Evolutionary conservation across 108 stramenopile genomes (phyloP), one percentile per base, ranked within the genome.

Genomic region (Skeletonema menzelii): DNA sequence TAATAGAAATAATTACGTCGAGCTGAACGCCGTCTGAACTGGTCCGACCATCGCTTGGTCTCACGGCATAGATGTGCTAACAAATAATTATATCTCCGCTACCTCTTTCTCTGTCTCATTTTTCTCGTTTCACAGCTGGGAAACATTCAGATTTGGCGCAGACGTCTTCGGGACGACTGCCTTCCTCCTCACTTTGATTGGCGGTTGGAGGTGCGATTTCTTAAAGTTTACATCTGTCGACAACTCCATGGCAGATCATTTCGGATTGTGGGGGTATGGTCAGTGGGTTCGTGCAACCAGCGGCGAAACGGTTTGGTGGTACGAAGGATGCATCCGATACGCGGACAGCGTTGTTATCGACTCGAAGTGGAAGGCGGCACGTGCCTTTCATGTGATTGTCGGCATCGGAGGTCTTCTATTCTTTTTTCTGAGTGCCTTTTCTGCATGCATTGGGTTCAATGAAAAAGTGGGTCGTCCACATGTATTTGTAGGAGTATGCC

Each of bases 321-420:
- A 59, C 13, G 32, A 34, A 59, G 59, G 27, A 0, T 67, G 66
- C 26, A 20, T 32, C 7, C 7, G 0, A 19, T 67, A 67, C 8
- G 0, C 66, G 0, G 66, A 56, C 27, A 19, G 17, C 5, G 40
- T 65, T 42, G 34, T 3, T 14, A 27, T 53, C 20, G 70, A 71
- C 20, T 56, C 14, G 8, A 71, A 65, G 22, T 71, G 70, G 70
- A 71, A 63, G 40, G 62, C 70, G n/a, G 70, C 70, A 27, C 42
- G 26, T 4, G 63, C 61, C 7, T 71, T 71, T 49, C 0, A 12
- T 10, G 27, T 42, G 38, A 27, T 71, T 14, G 27, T 31, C 6
- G 27, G 47, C 8, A 37, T 71, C 6, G 22, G 63, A 8, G 62
- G 40, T 3, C 5, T n/a, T 2, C 11, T 71, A 11, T 28, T 6